phyloP scores from a whole-genome alignment of 257 asterid genomes.

The Cynanchum wilfordii region DNA sequence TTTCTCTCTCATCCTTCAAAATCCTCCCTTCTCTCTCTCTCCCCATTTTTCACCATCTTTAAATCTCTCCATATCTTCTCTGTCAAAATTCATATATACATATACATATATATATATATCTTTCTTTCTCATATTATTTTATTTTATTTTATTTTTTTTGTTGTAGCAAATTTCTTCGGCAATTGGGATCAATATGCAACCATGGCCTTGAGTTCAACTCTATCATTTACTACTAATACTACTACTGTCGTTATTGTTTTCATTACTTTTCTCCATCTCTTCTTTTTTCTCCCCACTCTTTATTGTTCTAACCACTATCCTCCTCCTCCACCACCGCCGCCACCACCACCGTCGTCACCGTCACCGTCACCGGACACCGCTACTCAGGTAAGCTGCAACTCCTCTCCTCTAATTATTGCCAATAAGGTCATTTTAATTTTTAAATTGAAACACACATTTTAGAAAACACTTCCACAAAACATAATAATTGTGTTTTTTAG shows the following conservation, averaged over 20 bases:
- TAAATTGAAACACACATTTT: too few species aligned
- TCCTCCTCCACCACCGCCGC: slow-evolving; percentile 9
- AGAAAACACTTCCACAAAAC: too few species aligned
- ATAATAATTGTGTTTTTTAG: too few species aligned
- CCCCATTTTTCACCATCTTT: neutral
- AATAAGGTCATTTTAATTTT: too few species aligned
- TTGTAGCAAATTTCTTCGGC: neutral
- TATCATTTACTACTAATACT: slow-evolving; percentile 24
- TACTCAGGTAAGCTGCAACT: slow-evolving; percentile 10
- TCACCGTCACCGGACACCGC: slow-evolving; percentile 17
- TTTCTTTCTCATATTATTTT: neutral
- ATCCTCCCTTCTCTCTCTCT: neutral
- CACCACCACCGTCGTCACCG: slow-evolving; percentile 16
- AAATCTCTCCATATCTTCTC: neutral
- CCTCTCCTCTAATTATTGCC: neutral
- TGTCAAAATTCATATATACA: neutral
- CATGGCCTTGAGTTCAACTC: slow-evolving; percentile 40
- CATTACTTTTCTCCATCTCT: slow-evolving; percentile 26
- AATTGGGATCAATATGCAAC: slow-evolving; percentile 35
- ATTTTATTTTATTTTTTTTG: too few species aligned
- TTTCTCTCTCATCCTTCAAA: slow-evolving; percentile 7
- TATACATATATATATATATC: too few species aligned
- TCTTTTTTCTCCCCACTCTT: slow-evolving; percentile 28
- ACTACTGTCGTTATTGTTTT: slow-evolving; percentile 10
- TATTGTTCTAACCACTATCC: slow-evolving; percentile 26